A percentile compares a stretch with the other conserved stretches of the same genome.
phyloP scores from a whole-genome alignment of 1,284 basidiomycete species.

The Heterobasidion parviporum region DNA sequence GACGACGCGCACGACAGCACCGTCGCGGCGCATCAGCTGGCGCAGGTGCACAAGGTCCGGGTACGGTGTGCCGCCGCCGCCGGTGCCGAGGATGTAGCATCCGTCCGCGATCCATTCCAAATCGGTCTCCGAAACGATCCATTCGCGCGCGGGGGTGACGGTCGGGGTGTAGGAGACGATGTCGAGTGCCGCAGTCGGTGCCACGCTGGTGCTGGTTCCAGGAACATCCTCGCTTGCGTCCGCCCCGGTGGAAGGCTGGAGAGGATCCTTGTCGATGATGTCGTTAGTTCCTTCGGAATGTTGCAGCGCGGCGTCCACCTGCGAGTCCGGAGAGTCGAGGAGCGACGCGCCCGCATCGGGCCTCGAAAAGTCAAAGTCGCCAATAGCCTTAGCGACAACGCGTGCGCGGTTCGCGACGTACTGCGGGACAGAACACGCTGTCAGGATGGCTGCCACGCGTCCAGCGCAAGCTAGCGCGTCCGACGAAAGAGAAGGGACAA shows the following conservation, averaged over 20 bases:
- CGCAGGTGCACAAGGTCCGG: constrained; percentile 13
- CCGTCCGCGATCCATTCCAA: constrained; percentile 19
- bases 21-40: constrained; percentile 14
- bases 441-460: no score
- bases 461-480: not conserved
- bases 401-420: constrained; percentile 45
- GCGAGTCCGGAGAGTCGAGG: not conserved
- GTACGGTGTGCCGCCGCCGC: constrained; percentile 18
- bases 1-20: constrained; percentile 15
- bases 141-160: constrained; percentile 19
- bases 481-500: not conserved
- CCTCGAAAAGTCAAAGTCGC: constrained; percentile 22
- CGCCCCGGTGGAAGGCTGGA: not conserved
- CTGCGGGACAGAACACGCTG: constrained; percentile 13
- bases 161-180: constrained; percentile 23
- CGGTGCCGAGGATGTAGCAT: constrained; percentile 17
- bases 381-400: constrained; percentile 39
- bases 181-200: constrained; percentile 9
- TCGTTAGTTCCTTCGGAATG: not conserved
- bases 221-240: not conserved
- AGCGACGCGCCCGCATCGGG: not conserved
- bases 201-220: not conserved
- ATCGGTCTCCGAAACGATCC: constrained; percentile 27
- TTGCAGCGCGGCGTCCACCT: not conserved
- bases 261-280: not conserved